phyloP scores from a whole-genome alignment of 805 yeast species.

The Saccharomycodes ludwigii region DNA sequence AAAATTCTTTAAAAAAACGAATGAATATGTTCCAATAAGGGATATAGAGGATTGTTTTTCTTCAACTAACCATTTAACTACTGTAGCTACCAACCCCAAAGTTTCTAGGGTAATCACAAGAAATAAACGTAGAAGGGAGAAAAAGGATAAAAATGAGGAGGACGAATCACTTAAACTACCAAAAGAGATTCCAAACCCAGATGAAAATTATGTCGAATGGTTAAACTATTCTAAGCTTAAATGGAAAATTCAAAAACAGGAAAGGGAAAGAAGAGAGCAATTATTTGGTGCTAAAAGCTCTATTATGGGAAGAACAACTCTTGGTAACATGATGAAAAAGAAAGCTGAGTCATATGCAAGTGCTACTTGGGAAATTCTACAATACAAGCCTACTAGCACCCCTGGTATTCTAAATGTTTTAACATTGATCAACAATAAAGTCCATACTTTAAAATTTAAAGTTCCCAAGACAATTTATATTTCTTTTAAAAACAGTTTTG shows the following conservation, averaged over 20 bases:
- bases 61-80: conserved; percentile 16
- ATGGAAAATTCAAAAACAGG: conserved; percentile 72
- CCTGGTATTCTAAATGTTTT: conserved; percentile 74
- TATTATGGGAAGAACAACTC: conserved; percentile 41
- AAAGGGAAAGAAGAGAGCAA: conserved; percentile 56
- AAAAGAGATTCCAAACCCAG: conserved; percentile 45
- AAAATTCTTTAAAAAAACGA: conserved; percentile 40
- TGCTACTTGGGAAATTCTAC: conserved; percentile 76
- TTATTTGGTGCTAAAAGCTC: conserved; percentile 61
- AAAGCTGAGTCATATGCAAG: conserved; percentile 74
- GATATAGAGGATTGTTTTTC: conserved; percentile 70
- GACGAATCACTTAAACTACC: conserved; percentile 34
- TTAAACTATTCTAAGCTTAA: conserved; percentile 70
- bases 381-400: conserved; percentile 42
- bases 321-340: conserved; percentile 57
- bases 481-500: conserved; percentile 40
- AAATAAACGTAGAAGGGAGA: conserved; percentile 22
- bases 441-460: conserved; percentile 61
- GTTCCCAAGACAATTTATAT: conserved; percentile 66
- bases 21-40: conserved; percentile 28
- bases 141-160: conserved; percentile 26
- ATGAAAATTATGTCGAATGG: conserved; percentile 55
- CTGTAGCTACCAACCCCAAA: conserved; percentile 10
- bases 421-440: conserved; percentile 53
- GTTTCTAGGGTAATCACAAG: conserved; percentile 27